Evolutionary conservation across 495 filamentous ascomycete species (phyloP).

Genomic region (Diplogelasinospora grovesii): DNA sequence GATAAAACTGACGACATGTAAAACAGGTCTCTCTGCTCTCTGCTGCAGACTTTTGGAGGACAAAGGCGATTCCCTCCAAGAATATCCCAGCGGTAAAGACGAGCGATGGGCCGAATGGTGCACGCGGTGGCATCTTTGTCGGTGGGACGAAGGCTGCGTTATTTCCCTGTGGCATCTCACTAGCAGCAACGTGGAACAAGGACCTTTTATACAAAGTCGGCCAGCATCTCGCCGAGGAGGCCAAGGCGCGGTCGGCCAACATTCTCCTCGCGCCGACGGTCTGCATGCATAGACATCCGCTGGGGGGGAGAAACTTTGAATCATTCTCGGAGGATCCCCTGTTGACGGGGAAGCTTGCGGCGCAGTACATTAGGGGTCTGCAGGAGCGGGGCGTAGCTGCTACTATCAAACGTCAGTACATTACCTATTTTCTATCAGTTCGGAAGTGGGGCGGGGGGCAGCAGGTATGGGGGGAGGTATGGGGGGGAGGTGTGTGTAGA

Average conservation of each 20-base stretch:
- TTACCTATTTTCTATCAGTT: neutral
- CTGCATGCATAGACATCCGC: conserved; percentile 73
- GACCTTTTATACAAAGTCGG: conserved; percentile 61
- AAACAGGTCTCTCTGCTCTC: conserved; percentile 51
- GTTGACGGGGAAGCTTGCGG: conserved; percentile 68
- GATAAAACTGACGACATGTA: conserved; percentile 21
- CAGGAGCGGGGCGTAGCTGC: conserved; percentile 70
- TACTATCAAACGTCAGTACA: conserved; percentile 68
- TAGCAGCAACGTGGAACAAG: conserved; percentile 74
- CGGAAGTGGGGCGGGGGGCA: too few species aligned
- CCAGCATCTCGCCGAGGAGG: conserved; percentile 65
- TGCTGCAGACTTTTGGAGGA: conserved; percentile 75
- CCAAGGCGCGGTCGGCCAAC: conserved; percentile 64
- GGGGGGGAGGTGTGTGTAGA: too few species aligned
- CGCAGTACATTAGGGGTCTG: conserved; percentile 65
- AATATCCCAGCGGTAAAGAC: conserved; percentile 66
- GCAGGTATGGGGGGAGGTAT: too few species aligned
- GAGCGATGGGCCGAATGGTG: conserved; percentile 75
- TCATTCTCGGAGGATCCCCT: conserved; percentile 81
- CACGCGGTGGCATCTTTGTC: conserved; percentile 63
- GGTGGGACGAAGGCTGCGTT: conserved; percentile 62
- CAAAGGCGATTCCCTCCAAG: conserved; percentile 57
- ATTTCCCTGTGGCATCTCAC: conserved; percentile 67
- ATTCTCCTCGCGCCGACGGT: conserved; percentile 75
- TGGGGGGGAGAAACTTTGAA: conserved; percentile 81